Conservation (phyloP, 164 flowering plant genomes). For the Nymphaea thermarum region DNA sequence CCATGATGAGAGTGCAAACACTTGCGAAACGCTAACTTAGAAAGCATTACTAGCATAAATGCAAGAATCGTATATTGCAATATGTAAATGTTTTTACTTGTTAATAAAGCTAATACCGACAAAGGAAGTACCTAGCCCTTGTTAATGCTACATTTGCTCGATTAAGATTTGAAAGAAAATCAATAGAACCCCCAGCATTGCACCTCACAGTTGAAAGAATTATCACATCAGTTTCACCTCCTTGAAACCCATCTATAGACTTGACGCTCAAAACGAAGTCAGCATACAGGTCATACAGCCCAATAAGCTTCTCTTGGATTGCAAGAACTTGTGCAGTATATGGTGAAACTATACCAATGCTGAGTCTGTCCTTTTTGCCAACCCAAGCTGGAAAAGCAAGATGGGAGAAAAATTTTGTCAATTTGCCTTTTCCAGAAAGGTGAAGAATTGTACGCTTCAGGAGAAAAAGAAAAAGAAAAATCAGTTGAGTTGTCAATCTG, state of each 20-base stretch:
- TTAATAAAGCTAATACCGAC: too few relatives aligned
- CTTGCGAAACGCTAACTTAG: not conserved
- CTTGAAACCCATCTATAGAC: constrained; percentile 54
- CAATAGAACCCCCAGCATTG: constrained; percentile 32
- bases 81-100: too few relatives aligned
- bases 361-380: constrained; percentile 14
- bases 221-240: constrained; percentile 49
- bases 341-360: constrained; percentile 66
- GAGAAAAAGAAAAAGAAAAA: not conserved
- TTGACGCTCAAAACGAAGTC: constrained; percentile 31
- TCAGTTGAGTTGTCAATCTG: not conserved
- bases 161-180: constrained; percentile 29
- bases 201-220: constrained; percentile 51
- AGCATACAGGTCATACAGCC: constrained; percentile 19
- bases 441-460: not conserved
- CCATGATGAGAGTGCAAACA: not conserved
- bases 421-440: not conserved
- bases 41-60: not conserved
- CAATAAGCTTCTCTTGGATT: constrained; percentile 23
- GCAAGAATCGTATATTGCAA: too few relatives aligned
- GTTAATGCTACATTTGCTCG: constrained; percentile 60
- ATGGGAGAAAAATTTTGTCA: too few relatives aligned
- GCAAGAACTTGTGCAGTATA: constrained; percentile 44
- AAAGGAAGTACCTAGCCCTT: constrained; percentile 42
- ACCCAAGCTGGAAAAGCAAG: constrained; percentile 12